phyloP scores from a whole-genome alignment of 495 filamentous ascomycete species.

The Usnea hakonensis region DNA sequence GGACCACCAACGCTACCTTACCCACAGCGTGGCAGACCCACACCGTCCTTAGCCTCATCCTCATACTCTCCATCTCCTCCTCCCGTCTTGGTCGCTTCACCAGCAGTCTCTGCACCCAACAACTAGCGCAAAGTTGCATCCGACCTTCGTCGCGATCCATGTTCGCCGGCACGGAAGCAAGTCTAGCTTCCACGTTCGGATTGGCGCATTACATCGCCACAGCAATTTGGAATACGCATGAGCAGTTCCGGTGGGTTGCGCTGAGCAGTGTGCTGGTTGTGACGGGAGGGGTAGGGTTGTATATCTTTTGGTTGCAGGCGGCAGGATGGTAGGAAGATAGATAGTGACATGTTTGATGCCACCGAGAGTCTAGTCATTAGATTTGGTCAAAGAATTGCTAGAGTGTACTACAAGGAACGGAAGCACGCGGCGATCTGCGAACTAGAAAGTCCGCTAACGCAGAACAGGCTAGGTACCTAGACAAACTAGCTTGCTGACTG shows the following conservation, averaged over 20 bases:
- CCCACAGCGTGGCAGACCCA: background rate
- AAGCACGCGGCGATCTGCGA: too few relatives aligned
- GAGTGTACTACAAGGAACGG: too few relatives aligned
- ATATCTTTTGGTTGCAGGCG: constrained; percentile 8
- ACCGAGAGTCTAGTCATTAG: too few relatives aligned
- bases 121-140: constrained; percentile 10
- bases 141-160: background rate
- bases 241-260: constrained; percentile 7
- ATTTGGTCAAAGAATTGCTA: too few relatives aligned
- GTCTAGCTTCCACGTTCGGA: constrained; percentile 5
- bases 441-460: too few relatives aligned
- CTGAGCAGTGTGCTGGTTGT: constrained; percentile 1
- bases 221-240: background rate
- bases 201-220: constrained; percentile 5
- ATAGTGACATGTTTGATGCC: too few relatives aligned
- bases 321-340: too few relatives aligned
- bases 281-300: constrained; percentile 1
- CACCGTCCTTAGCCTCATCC: background rate
- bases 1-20: background rate
- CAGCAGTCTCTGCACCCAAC: background rate
- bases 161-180: constrained; percentile 13
- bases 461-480: too few relatives aligned
- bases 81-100: constrained; percentile 10
- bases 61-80: constrained; percentile 7
- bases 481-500: too few relatives aligned